Evolutionary conservation across 345 rosid species (phyloP), one percentile per base, ranked within the genome.

Genomic region (Bruguiera sexangula): DNA sequence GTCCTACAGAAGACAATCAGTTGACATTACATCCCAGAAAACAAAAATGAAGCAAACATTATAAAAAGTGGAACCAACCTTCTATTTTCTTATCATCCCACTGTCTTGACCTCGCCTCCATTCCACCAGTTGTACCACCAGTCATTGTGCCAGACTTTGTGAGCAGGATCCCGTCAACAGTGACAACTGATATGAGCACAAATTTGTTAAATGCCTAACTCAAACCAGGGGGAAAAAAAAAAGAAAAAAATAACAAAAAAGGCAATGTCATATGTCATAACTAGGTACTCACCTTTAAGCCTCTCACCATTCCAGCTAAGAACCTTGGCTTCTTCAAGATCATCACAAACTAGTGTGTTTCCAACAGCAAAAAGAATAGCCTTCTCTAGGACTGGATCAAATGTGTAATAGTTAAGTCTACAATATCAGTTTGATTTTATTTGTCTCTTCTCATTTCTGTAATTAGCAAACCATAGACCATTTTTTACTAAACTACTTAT

Each of bases 111-210:
- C 89, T 89, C 5, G 98, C 98, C 84, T 95, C 99, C 96, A 95
- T 92, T 75, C 97, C 97, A 71, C 99, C 96, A 78, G 87, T 92
- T 64, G 97, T 92, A 74, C 99, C 99, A 80, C 99, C 99, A 79
- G 98, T 95, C 99, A 95, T 95, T 75, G 98, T 95, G 68, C 99
- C 99, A 73, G 98, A 78, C 84, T 90, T 95, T 37, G 99, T 84
- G 46, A 95, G 97, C 54, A 95, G 77, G 72, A 85, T 88, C 69
- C 99, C 99, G 80, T 95, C 99, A 80, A 87, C 86, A 69, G 97
- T 95, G 62, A 95, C 99, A 86, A 92, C 99, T 95, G 79, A 69
- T 26, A 73, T 69, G 83, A 69, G 36, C 59, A 77, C 20, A 71
- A 37, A 60, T 63, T 65, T 73, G 31, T 16, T 63, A 29, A 75